Conservation (phyloP, 1,139 yeast species). For the Hyphopichia fennica region DNA sequence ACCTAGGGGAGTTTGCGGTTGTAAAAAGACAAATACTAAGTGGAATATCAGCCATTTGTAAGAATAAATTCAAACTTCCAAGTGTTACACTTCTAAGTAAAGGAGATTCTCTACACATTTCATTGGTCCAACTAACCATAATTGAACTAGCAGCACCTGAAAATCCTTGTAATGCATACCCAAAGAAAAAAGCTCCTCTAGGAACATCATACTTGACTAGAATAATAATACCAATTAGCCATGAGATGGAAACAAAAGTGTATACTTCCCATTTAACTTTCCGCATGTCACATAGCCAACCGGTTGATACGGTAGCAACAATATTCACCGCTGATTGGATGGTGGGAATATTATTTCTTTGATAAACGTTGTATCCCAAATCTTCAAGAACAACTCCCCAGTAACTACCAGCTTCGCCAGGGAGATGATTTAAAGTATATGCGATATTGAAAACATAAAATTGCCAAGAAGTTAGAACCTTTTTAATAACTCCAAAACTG, state of each 20-base stretch:
- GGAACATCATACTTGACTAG: conserved; percentile 5
- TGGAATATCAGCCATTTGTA: not conserved
- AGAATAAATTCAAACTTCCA: conserved; percentile 5
- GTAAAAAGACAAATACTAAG: not conserved
- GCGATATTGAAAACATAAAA: conserved; percentile 3
- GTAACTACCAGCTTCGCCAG: not conserved
- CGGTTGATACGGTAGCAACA: not conserved
- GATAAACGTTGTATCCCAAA: conserved; percentile 3
- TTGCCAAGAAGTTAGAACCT: conserved; percentile 4
- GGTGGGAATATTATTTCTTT: conserved; percentile 7
- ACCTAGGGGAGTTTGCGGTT: conserved; percentile 4
- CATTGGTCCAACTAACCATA: conserved; percentile 8
- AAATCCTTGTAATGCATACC: conserved; percentile 4
- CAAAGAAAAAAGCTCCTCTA: conserved; percentile 3
- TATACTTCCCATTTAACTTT: not conserved
- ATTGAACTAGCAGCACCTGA: conserved; percentile 5
- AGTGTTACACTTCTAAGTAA: conserved; percentile 5
- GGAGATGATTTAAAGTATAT: not conserved
- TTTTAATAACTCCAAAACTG: not conserved
- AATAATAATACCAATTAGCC: conserved; percentile 4
- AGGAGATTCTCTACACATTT: conserved; percentile 3
- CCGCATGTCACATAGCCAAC: not conserved
- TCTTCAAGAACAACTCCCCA: conserved; percentile 2
- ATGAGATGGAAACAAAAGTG: conserved; percentile 3
- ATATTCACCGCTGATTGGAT: conserved; percentile 6